Conservation (phyloP, 768 basidiomycete genomes). For the Mycena albidolilacea region DNA sequence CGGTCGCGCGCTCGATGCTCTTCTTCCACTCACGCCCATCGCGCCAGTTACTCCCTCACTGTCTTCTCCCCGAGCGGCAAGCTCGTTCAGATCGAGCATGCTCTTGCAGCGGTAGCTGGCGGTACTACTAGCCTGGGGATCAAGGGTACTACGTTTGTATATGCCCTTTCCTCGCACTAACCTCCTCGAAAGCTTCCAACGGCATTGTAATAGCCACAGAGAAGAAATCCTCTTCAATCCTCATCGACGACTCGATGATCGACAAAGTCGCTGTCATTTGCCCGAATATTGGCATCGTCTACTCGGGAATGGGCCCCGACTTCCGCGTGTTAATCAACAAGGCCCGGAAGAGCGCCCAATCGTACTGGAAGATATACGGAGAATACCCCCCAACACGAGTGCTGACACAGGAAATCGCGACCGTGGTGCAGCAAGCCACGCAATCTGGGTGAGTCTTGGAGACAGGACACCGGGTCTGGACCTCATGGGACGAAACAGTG, state of each 20-base stretch:
- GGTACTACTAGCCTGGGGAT: constrained; percentile 98
- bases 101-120: constrained; percentile 94
- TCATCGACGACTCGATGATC: constrained; percentile 98
- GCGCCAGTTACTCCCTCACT: constrained; percentile 93
- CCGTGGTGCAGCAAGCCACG: constrained; percentile 98
- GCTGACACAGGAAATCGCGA: constrained; percentile 97
- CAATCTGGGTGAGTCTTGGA: constrained; percentile 87
- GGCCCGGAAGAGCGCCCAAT: constrained; percentile 97
- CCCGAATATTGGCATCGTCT: constrained; percentile 99
- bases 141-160: constrained; percentile 77
- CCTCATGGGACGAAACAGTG: constrained; percentile 68
- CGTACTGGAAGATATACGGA: constrained; percentile 99
- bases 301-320: constrained; percentile 99
- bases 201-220: constrained; percentile 99
- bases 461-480: constrained; percentile 41
- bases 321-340: constrained; percentile 95
- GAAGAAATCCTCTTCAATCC: constrained; percentile 98
- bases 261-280: constrained; percentile 98
- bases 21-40: constrained; percentile 25
- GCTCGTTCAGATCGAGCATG: constrained; percentile 99
- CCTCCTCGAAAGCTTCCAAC: constrained; percentile 82
- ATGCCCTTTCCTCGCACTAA: constrained; percentile 36
- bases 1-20: constrained; percentile 36
- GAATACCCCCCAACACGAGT: constrained; percentile 98
- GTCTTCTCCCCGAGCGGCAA: constrained; percentile 99